Evolutionary conservation across 805 yeast genomes (phyloP), one percentile per base, ranked within the genome.

Genomic region (Candida loeiensis): DNA sequence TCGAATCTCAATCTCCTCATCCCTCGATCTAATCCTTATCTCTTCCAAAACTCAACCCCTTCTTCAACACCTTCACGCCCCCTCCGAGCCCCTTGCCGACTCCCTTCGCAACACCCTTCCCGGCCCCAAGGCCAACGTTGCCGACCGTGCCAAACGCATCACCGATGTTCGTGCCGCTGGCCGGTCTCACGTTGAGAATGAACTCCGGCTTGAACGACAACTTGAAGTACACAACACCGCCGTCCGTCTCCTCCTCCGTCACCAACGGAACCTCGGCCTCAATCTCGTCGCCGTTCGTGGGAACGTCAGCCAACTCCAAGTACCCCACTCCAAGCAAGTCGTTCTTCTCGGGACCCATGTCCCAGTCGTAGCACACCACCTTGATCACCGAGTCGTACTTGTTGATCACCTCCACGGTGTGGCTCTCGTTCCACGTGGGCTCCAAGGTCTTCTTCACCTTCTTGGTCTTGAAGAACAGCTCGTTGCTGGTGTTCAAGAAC

Each of bases 381-480:
- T 65, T 67, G 37, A 90, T 57, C 3, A 61, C 58, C 8, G 85
- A 78, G 52, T 78, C 79, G 41, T 73, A 78, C 56, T 87, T 76
- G 58, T 84, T 82, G 17, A 69, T 55, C 18, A 89, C 67, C 25
- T 73, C 74, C 28, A 80, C 66, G 11, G 71, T 61, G 32, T 79
- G 74, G 13, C 64, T 58, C 66, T 89, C 96, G 58, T 90, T 82
- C 89, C 91, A 93, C 2, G 66, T 76, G n/a, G 99, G 99, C 44
- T 85, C 76, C 50, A 93, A 71, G 0, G 96, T 88, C 73, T 83
- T 89, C 74, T 90, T 93, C 45, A 77, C 69, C 20, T 82, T 82
- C 63, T 86, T 82, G 26, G 96, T 77, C 68, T 87, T 88, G 70
- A 67, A 80, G 44, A 85, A 69, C 24, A 64, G 58, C 21, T 77